A percentile compares a stretch with the other conserved stretches of the same genome.
phyloP scores from a whole-genome alignment of 257 asterid species.

The Ligustrum vulgare region DNA sequence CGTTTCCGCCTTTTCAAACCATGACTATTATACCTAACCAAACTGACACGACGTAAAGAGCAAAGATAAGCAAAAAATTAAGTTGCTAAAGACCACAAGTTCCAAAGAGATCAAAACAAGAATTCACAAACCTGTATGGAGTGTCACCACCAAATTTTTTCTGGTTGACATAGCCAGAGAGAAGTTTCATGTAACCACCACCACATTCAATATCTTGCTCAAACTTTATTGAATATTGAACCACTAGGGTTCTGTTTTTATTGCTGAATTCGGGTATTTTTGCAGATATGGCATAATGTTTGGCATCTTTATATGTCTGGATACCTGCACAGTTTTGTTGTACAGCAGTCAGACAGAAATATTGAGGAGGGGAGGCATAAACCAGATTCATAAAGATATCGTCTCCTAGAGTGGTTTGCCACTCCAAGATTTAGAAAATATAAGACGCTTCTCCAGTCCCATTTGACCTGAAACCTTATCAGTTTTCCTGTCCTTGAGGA shows the following conservation, averaged over 20 bases:
- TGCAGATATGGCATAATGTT: constrained; percentile 86
- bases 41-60: neutral
- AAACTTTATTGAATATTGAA: constrained; percentile 81
- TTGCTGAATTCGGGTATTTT: constrained; percentile 88
- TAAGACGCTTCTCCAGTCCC: neutral
- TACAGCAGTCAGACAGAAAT: neutral
- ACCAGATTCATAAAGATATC: neutral
- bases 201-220: constrained; percentile 99
- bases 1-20: too few relatives aligned
- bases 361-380: neutral
- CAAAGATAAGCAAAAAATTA: too few relatives aligned
- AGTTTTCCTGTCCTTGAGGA: neutral
- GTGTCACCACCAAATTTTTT: constrained; percentile 98
- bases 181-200: constrained; percentile 93
- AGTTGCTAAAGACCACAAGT: neutral
- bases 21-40: too few relatives aligned
- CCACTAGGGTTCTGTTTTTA: constrained; percentile 79
- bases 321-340: constrained; percentile 52
- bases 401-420: neutral
- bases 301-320: constrained; percentile 81
- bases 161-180: constrained; percentile 86
- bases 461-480: neutral
- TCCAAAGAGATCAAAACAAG: neutral
- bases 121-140: constrained; percentile 75
- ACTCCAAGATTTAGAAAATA: neutral